Evolutionary conservation across 2,329 filamentous ascomycete species (phyloP).

Genomic region (Exophiala calicioides): DNA sequence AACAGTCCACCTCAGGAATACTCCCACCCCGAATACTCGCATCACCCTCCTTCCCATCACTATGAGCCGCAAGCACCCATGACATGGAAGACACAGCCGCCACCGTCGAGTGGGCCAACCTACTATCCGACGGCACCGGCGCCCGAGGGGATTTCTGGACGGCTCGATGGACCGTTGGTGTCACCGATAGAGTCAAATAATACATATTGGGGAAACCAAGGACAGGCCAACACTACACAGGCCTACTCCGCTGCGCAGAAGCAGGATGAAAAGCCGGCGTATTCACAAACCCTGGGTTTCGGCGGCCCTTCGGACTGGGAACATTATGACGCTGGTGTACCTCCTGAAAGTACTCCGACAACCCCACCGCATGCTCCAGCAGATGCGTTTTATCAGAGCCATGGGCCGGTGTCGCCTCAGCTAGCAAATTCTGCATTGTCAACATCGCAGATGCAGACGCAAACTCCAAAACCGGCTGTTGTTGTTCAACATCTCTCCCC

Average conservation of each 20-base stretch:
- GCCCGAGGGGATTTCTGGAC: constrained; percentile 13
- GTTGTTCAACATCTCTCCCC: constrained; percentile 6
- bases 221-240: constrained; percentile 15
- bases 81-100: constrained; percentile 17
- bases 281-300: constrained; percentile 39
- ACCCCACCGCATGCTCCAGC: constrained; percentile 9
- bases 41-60: constrained; percentile 34
- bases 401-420: constrained; percentile 7
- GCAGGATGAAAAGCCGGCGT: constrained; percentile 21
- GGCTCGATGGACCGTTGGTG: constrained; percentile 22
- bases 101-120: constrained; percentile 10
- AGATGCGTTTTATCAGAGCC: constrained; percentile 3
- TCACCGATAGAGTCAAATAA: constrained; percentile 27
- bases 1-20: constrained; percentile 36
- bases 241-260: constrained; percentile 25
- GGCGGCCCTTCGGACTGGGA: constrained; percentile 53
- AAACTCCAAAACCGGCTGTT: constrained; percentile 9
- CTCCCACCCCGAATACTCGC: constrained; percentile 39
- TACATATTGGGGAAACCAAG: constrained; percentile 15
- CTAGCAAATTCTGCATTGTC: constrained; percentile 1
- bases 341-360: constrained; percentile 20
- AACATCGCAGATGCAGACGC: no score
- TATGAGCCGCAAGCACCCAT: constrained; percentile 35
- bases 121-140: constrained; percentile 20
- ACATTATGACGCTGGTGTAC: constrained; percentile 33